A percentile compares a stretch with the other conserved stretches of the same genome.
phyloP scores from a whole-genome alignment of 176 grass and related monocot species.

The Bothriochloa decipiens region DNA sequence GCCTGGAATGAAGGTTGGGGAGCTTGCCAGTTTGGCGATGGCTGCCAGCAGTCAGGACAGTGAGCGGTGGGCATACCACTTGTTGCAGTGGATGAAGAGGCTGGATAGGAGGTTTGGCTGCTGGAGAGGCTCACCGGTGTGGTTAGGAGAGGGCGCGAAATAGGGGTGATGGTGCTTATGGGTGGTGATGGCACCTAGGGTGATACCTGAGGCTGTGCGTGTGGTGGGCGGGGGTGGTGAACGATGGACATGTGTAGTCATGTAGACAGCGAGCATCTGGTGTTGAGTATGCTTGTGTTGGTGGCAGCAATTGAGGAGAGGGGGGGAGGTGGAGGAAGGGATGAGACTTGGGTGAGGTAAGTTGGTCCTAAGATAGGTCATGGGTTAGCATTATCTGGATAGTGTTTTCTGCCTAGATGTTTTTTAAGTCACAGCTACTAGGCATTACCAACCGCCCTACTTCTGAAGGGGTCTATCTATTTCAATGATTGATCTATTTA shows the following conservation, averaged over 20 bases:
- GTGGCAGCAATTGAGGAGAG: not conserved
- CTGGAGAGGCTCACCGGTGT: not conserved
- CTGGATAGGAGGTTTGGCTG: not conserved
- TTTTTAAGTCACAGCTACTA: not conserved
- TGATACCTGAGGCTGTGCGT: rapidly evolving
- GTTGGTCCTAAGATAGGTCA: not conserved
- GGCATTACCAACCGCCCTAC: not conserved
- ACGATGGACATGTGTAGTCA: not conserved
- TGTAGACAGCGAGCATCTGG: too few species aligned
- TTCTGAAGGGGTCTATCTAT: not conserved
- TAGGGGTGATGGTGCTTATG: not conserved
- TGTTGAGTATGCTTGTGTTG: not conserved
- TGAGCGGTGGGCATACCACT: not conserved
- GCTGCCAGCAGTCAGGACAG: not conserved
- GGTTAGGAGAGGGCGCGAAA: not conserved
- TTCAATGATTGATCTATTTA: too few species aligned
- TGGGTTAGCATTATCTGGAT: not conserved
- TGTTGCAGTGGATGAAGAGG: not conserved
- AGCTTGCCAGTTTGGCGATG: not conserved
- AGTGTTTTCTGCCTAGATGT: not conserved
- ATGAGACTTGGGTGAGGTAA: not conserved
- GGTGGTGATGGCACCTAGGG: not conserved
- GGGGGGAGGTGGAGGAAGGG: not conserved
- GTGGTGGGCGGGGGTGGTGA: not conserved
- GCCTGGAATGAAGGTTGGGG: not conserved